Percentiles rank a stretch among this genome's conserved stretches.
Conservation (phyloP, 352 stramenopile genomes). For the Phytophthora idaei region DNA sequence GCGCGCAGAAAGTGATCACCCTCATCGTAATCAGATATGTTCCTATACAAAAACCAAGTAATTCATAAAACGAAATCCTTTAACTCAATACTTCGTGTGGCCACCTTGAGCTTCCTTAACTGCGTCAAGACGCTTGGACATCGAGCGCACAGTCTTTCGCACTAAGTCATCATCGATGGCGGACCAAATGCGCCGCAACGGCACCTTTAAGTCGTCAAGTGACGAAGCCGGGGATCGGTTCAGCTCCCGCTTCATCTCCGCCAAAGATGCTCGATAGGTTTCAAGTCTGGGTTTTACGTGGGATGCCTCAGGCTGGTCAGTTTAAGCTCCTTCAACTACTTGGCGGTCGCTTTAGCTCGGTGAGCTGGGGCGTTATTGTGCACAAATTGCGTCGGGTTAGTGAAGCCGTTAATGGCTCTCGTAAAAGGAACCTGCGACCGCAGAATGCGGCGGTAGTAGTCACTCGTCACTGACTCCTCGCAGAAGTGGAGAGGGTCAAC, state of each 20-base stretch:
- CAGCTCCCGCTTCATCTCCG: slow-evolving; percentile 1
- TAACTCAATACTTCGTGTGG: not conserved
- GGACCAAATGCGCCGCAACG: not conserved
- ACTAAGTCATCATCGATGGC: not conserved
- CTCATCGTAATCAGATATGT: not conserved
- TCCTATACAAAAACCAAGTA: not conserved
- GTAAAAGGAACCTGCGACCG: not conserved
- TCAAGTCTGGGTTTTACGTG: not conserved
- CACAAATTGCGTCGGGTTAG: not conserved
- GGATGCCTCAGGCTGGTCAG: not conserved
- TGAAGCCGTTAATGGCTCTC: not conserved
- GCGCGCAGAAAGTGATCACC: not conserved
- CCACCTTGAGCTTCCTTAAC: not conserved
- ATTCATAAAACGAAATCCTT: not conserved
- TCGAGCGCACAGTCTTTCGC: not conserved
- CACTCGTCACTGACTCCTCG: not conserved
- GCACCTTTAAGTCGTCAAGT: not conserved
- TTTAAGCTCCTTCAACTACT: not conserved
- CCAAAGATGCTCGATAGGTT: not conserved
- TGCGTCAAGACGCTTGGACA: not conserved
- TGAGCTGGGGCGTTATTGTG: not conserved
- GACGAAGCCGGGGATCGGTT: not conserved
- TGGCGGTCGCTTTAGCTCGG: not conserved
- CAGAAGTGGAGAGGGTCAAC: not conserved
- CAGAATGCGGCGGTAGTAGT: not conserved